A percentile compares a stretch with the other conserved stretches of the same genome.
phyloP scores from a whole-genome alignment of 345 rosid species.

The Syzygium jambos region DNA sequence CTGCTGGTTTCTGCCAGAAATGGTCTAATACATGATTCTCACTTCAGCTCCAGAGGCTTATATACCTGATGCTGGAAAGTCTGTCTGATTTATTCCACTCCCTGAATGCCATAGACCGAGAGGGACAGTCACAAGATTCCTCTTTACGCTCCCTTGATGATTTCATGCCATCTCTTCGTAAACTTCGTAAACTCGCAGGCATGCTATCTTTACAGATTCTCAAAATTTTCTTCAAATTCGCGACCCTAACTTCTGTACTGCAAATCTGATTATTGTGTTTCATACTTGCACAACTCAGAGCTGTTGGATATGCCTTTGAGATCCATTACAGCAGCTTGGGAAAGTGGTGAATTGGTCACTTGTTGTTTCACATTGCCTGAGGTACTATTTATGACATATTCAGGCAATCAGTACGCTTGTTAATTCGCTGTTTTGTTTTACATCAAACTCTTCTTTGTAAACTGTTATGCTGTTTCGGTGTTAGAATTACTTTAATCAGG shows the following conservation, averaged over 20 bases:
- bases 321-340: slow-evolving; percentile 79
- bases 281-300: slow-evolving; percentile 30
- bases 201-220: slow-evolving; percentile 13
- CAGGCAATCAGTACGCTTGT: background rate
- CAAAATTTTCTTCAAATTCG: background rate
- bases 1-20: background rate
- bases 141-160: slow-evolving; percentile 32
- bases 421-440: background rate
- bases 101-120: slow-evolving; percentile 21
- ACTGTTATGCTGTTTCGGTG: background rate
- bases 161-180: slow-evolving; percentile 62
- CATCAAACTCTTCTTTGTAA: background rate
- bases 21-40: background rate
- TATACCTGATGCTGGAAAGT: slow-evolving; percentile 68
- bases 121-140: slow-evolving; percentile 29
- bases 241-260: background rate
- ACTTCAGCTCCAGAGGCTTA: slow-evolving; percentile 77
- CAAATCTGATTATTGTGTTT: background rate
- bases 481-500: background rate
- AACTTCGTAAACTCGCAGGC: slow-evolving; percentile 86
- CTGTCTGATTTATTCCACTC: slow-evolving; percentile 58
- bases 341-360: slow-evolving; percentile 65
- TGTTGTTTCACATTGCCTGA: slow-evolving; percentile 64
- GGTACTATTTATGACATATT: slow-evolving; percentile 27
- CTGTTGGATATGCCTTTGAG: slow-evolving; percentile 83